phyloP scores from a whole-genome alignment of 495 filamentous ascomycete species.

The Xylaria longipes region DNA sequence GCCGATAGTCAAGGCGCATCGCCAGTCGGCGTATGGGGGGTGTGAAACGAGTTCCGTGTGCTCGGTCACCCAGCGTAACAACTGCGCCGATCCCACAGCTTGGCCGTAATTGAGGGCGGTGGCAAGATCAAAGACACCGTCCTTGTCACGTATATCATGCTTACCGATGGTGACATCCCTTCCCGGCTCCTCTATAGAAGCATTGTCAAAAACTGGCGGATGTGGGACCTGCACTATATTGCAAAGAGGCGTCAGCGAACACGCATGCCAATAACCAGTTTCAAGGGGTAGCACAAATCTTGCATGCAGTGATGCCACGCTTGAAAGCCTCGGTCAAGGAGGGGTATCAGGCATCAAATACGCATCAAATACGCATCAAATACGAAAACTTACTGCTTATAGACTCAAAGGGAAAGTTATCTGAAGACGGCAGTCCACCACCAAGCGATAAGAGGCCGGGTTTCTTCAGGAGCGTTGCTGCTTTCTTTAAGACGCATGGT shows the following conservation, averaged over 20 bases:
- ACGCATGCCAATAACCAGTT: neutral
- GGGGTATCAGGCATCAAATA: neutral
- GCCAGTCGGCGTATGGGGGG: constrained; percentile 87
- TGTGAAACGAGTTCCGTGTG: constrained; percentile 83
- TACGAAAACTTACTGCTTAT: constrained; percentile 32
- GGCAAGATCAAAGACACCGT: constrained; percentile 66
- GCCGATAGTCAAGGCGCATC: constrained; percentile 74
- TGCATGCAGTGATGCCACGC: neutral
- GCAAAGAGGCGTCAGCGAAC: constrained; percentile 13
- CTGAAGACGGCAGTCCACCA: constrained; percentile 85
- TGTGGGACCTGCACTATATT: constrained; percentile 39
- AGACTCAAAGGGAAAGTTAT: constrained; percentile 77
- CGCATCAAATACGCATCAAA: neutral
- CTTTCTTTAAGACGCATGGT: constrained; percentile 75
- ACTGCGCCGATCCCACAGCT: constrained; percentile 81
- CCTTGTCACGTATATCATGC: constrained; percentile 69
- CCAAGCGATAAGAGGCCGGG: constrained; percentile 86
- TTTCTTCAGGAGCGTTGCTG: constrained; percentile 71
- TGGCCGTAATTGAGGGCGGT: constrained; percentile 92
- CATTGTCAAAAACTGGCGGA: constrained; percentile 69
- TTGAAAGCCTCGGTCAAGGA: neutral
- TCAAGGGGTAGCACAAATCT: neutral
- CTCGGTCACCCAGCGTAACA: constrained; percentile 88
- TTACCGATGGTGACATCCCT: constrained; percentile 72
- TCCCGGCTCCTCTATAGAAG: constrained; percentile 62